phyloP scores from a whole-genome alignment of 805 yeast genomes.

The Ogataea philodendri region DNA sequence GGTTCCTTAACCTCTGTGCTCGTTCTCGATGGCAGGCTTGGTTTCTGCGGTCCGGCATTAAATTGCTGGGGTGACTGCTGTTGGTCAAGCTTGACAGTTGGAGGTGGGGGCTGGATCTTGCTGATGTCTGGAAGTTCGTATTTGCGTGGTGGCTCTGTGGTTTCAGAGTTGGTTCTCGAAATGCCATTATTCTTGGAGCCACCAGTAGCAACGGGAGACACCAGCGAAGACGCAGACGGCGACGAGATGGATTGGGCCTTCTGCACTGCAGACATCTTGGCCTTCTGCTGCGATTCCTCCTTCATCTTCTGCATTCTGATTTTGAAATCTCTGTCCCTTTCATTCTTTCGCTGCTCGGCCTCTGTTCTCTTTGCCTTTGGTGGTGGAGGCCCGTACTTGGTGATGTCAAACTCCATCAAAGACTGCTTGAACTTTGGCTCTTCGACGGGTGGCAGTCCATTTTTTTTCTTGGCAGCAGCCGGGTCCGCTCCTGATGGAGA shows the following conservation, averaged over 20 bases:
- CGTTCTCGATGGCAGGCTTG: slow-evolving; percentile 15
- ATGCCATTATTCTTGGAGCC: too few species aligned
- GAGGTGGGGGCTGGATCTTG: too few species aligned
- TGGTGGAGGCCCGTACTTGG: slow-evolving; percentile 46
- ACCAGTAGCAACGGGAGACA: too few species aligned
- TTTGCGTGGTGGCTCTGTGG: too few species aligned
- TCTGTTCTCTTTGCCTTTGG: slow-evolving; percentile 36
- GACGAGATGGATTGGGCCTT: slow-evolving; percentile 3
- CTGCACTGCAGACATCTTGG: slow-evolving; percentile 17
- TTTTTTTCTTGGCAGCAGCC: slow-evolving; percentile 8
- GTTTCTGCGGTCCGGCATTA: too few species aligned
- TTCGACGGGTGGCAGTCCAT: slow-evolving; percentile 10
- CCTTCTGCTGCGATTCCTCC: slow-evolving; percentile 30
- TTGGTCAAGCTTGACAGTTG: too few species aligned
- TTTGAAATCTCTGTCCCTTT: slow-evolving; percentile 26
- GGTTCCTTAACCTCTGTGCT: slow-evolving; percentile 11
- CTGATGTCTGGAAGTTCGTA: too few species aligned
- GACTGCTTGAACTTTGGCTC: slow-evolving; percentile 32
- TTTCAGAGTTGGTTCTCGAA: too few species aligned
- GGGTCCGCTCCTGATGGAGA: slow-evolving; percentile 1
- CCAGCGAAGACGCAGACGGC: slow-evolving; percentile 7
- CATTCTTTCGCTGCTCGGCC: slow-evolving; percentile 25
- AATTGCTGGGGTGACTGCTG: too few species aligned
- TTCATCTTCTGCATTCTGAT: slow-evolving; percentile 27
- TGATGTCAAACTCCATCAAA: slow-evolving; percentile 36